phyloP scores from a whole-genome alignment of 805 yeast species.

The Wickerhamomyces bovis region DNA sequence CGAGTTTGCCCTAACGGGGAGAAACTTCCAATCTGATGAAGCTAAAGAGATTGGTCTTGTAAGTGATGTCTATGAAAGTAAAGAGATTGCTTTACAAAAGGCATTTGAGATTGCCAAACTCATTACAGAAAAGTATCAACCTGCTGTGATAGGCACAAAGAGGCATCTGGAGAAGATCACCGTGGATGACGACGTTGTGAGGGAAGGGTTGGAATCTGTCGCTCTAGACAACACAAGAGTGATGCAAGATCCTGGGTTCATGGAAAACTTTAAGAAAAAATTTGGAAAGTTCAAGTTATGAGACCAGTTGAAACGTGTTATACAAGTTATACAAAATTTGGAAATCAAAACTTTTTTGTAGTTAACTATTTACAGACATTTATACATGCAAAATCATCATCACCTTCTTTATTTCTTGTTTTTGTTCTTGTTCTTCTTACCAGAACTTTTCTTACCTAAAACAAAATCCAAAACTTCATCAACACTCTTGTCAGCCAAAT shows the following conservation, averaged over 20 bases:
- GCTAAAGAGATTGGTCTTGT: conserved; percentile 53
- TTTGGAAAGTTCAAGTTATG: conserved; percentile 2
- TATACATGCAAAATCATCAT: not conserved
- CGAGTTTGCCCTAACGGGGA: conserved; percentile 60
- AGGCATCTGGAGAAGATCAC: conserved; percentile 40
- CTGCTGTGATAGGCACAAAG: conserved; percentile 66
- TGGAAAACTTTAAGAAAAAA: conserved; percentile 7
- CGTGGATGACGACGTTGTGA: conserved; percentile 30
- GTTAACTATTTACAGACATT: not conserved
- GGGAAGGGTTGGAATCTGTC: conserved; percentile 43
- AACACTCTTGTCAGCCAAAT: conserved; percentile 56
- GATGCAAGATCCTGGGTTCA: conserved; percentile 11
- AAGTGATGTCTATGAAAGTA: conserved; percentile 38
- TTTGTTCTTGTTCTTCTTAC: conserved; percentile 21
- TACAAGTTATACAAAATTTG: too few relatives aligned
- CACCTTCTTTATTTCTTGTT: conserved; percentile 1
- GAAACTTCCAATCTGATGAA: conserved; percentile 45
- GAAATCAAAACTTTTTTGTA: not conserved
- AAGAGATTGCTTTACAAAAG: conserved; percentile 41
- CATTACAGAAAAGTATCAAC: conserved; percentile 42
- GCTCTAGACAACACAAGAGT: conserved; percentile 44
- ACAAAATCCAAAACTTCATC: conserved; percentile 70
- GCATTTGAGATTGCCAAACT: conserved; percentile 42
- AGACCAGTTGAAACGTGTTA: too few relatives aligned
- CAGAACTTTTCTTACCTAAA: conserved; percentile 43